These are phyloP conservation scores for Allomyces javanicus DNA, from an alignment of 192 early-diverging fungal genomes.

Conservation along the genomic window DNA sequence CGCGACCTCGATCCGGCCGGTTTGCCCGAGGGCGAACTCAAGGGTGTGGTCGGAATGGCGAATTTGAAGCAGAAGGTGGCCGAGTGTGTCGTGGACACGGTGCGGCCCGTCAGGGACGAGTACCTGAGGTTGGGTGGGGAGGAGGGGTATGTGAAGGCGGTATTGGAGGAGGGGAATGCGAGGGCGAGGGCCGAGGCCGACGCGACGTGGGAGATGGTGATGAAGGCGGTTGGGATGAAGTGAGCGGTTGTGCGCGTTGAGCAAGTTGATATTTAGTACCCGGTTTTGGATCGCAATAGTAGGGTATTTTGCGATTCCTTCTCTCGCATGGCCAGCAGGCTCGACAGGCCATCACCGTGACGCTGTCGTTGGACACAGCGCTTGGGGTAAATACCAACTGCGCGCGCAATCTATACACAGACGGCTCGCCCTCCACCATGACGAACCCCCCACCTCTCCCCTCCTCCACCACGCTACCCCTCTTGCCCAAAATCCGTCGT, in stretches of 20 bases:
- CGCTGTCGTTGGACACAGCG: too few species aligned
- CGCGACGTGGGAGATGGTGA: neutral
- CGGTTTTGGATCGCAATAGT: neutral
- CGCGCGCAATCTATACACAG: too few species aligned
- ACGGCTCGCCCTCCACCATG: too few species aligned
- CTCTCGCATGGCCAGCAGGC: too few species aligned
- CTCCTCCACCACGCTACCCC: slow-evolving; percentile 10
- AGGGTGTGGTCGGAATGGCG: neutral
- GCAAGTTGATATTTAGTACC: too few species aligned
- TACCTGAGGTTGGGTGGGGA: neutral
- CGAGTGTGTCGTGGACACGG: neutral
- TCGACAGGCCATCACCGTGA: too few species aligned
- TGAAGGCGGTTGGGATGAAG: neutral
- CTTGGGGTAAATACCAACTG: too few species aligned
- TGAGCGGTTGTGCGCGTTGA: neutral
- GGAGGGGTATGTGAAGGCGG: neutral
- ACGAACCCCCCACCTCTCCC: neutral
- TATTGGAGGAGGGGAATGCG: neutral
- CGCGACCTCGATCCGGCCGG: neutral
- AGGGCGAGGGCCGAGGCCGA: neutral
- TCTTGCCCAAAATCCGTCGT: slow-evolving; percentile 65
- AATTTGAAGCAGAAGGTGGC: neutral
- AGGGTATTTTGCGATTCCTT: too few species aligned
- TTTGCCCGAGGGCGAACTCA: neutral
- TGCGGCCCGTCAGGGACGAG: neutral